phyloP scores from a whole-genome alignment of 2,329 filamentous ascomycete genomes.

The Botryosphaeria agaves region DNA sequence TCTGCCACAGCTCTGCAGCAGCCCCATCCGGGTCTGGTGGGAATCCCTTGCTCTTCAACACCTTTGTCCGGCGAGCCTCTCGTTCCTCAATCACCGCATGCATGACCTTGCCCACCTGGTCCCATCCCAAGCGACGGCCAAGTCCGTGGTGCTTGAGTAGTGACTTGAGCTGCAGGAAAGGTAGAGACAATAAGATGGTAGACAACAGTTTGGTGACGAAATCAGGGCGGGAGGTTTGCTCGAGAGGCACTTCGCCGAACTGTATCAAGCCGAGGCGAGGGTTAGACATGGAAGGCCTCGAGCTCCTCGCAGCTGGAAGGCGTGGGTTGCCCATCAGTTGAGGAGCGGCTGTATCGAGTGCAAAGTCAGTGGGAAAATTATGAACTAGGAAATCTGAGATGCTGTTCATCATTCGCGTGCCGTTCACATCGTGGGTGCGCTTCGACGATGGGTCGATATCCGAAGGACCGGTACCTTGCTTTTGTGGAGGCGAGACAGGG shows the following conservation, averaged over 20 bases:
- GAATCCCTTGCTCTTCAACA: conserved; percentile 7
- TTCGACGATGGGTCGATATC: conserved; percentile 14
- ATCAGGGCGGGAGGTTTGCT: conserved; percentile 14
- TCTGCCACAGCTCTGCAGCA: conserved; percentile 4
- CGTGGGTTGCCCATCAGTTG: conserved; percentile 30
- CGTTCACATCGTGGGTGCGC: conserved; percentile 34
- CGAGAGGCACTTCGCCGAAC: conserved; percentile 47
- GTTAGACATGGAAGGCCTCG: conserved; percentile 22
- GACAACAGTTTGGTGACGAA: conserved; percentile 37
- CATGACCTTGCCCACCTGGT: conserved; percentile 21
- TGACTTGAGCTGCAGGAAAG: conserved; percentile 47
- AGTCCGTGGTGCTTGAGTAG: conserved; percentile 44
- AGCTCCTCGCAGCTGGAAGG: conserved; percentile 22
- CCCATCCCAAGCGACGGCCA: conserved; percentile 24
- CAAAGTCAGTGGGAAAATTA: conserved; percentile 42
- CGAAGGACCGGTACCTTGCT: too few relatives aligned
- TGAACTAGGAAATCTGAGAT: conserved; percentile 42
- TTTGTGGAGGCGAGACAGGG: too few relatives aligned
- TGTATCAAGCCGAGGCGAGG: conserved; percentile 46
- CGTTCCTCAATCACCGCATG: conserved; percentile 25
- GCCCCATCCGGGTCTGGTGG: neutral
- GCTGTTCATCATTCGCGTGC: conserved; percentile 35
- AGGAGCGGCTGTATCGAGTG: conserved; percentile 33
- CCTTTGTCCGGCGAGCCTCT: conserved; percentile 20
- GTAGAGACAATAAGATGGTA: conserved; percentile 50